Conservation (phyloP, 2,329 filamentous ascomycete genomes). For the Dothistroma septosporum region DNA sequence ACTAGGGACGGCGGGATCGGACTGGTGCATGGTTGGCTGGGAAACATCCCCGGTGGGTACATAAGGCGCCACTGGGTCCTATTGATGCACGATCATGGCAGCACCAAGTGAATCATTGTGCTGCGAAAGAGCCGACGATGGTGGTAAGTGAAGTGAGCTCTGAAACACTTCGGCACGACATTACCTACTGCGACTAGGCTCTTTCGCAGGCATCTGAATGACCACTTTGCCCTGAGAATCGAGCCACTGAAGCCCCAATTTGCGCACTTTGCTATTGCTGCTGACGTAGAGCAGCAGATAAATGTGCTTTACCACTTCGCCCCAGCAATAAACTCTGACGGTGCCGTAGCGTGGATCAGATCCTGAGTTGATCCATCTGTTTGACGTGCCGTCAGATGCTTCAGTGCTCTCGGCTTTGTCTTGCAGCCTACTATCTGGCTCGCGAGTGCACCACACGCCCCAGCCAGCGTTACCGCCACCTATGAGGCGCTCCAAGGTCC, state of each 20-base stretch:
- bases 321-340: slow-evolving; percentile 74
- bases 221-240: slow-evolving; percentile 58
- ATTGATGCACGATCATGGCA: not conserved
- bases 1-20: not conserved
- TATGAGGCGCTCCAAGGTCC: slow-evolving; percentile 58
- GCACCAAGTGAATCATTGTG: not conserved
- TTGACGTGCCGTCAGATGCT: not conserved
- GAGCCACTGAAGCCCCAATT: slow-evolving; percentile 60
- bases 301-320: slow-evolving; percentile 64
- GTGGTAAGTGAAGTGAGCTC: too few relatives aligned
- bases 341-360: slow-evolving; percentile 23
- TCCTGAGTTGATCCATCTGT: not conserved
- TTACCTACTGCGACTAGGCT: not conserved
- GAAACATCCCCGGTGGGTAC: not conserved
- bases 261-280: slow-evolving; percentile 59
- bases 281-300: slow-evolving; percentile 72
- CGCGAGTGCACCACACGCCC: slow-evolving; percentile 57
- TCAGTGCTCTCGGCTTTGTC: not conserved
- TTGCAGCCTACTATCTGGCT: slow-evolving; percentile 18
- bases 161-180: not conserved
- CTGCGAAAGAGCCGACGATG: not conserved
- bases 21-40: not conserved
- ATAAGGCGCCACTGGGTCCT: not conserved
- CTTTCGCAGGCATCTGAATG: slow-evolving; percentile 45
- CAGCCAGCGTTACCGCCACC: slow-evolving; percentile 59